Percentiles rank a stretch among this genome's conserved stretches.
Evolutionary conservation across 2,329 filamentous ascomycete genomes (phyloP).

Genomic region (Talaromyces sp.): DNA sequence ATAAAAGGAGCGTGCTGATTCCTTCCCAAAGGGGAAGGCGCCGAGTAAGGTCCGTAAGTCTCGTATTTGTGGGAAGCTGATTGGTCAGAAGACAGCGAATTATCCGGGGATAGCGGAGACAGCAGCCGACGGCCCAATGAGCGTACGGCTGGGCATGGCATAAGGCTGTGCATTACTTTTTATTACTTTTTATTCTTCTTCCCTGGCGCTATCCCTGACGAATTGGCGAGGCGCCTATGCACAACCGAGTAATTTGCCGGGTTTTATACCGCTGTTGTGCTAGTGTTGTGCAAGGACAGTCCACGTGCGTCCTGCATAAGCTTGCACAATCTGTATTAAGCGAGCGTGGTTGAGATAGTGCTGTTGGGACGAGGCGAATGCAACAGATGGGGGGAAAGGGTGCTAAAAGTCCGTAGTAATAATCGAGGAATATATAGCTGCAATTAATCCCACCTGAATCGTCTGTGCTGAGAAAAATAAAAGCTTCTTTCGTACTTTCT

Average conservation of each 20-base stretch:
- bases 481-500: neutral
- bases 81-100: neutral
- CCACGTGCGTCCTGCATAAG: neutral
- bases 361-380: neutral
- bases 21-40: neutral
- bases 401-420: neutral
- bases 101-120: neutral
- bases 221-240: neutral
- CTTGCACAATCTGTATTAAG: neutral
- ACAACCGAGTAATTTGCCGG: neutral
- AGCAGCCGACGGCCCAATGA: neutral
- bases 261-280: neutral
- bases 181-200: neutral
- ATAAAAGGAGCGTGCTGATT: neutral
- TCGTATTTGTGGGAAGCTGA: neutral
- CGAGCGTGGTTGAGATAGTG: neutral
- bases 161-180: neutral
- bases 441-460: neutral
- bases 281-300: neutral
- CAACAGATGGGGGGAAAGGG: neutral
- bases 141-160: neutral
- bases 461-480: neutral
- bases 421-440: neutral
- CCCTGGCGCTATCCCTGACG: neutral
- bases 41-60: neutral